A percentile compares a stretch with the other conserved stretches of the same genome.
phyloP scores from a whole-genome alignment of 2,329 filamentous ascomycete genomes.

The Claviceps sp. region DNA sequence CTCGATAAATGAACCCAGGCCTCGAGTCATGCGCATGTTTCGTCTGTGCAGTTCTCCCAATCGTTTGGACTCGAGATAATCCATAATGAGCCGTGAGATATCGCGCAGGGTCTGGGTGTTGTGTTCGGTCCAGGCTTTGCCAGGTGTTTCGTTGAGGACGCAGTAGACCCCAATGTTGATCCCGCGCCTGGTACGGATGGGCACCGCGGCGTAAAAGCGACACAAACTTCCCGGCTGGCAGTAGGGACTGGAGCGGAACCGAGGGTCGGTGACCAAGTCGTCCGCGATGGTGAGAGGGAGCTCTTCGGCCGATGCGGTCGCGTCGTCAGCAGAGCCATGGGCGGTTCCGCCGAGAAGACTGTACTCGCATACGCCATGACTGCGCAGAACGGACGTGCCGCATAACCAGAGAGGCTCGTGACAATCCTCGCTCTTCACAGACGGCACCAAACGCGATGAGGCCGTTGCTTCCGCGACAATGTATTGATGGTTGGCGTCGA shows the following conservation, averaged over 20 bases:
- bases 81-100: slow-evolving; percentile 20
- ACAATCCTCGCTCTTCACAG: slow-evolving; percentile 6
- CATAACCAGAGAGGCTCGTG: slow-evolving; percentile 15
- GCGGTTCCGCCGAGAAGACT: background rate
- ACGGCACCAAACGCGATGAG: slow-evolving; percentile 22
- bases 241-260: slow-evolving; percentile 16
- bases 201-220: slow-evolving; percentile 28
- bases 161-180: slow-evolving; percentile 29
- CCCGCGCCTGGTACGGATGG: slow-evolving; percentile 24
- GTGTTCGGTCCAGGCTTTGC: slow-evolving; percentile 12
- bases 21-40: slow-evolving; percentile 23
- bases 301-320: background rate
- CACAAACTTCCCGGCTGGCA: slow-evolving; percentile 11
- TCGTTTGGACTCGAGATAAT: slow-evolving; percentile 21
- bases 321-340: background rate
- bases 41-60: slow-evolving; percentile 14
- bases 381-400: slow-evolving; percentile 18
- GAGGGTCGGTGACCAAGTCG: slow-evolving; percentile 19
- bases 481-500: slow-evolving; percentile 33
- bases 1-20: slow-evolving; percentile 23
- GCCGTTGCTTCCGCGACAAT: slow-evolving; percentile 37
- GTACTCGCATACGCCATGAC: slow-evolving; percentile 17
- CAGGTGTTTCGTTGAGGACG: slow-evolving; percentile 11
- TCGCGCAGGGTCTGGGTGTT: slow-evolving; percentile 14
- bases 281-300: slow-evolving; percentile 21